Evolutionary conservation across 2,329 filamentous ascomycete genomes (phyloP).

Genomic region (Xylaria digitata): DNA sequence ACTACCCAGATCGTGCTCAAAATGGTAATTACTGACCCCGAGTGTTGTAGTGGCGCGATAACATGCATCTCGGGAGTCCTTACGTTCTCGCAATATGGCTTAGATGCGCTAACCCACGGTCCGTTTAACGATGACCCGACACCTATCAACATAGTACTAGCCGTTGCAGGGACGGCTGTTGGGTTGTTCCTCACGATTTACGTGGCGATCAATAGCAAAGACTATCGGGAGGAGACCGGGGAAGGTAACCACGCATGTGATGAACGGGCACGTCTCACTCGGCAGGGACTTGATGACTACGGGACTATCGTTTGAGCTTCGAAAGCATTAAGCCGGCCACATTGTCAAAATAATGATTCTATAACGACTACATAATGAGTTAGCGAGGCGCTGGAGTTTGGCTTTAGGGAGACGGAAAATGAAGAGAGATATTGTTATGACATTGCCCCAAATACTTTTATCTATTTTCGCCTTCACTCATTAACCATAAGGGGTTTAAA

Average conservation of each 20-base stretch:
- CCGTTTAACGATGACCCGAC: constrained; percentile 70
- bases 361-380: constrained; percentile 15
- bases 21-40: too few relatives aligned
- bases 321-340: background rate
- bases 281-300: constrained; percentile 30
- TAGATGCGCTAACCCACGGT: constrained; percentile 75
- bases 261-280: constrained; percentile 33
- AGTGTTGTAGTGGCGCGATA: constrained; percentile 76
- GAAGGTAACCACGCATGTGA: background rate
- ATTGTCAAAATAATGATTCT: background rate
- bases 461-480: background rate
- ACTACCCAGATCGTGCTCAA: too few relatives aligned
- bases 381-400: constrained; percentile 28
- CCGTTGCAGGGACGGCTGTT: constrained; percentile 63
- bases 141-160: constrained; percentile 71
- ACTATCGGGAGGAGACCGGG: constrained; percentile 36
- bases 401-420: background rate
- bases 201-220: constrained; percentile 43
- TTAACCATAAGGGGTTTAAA: background rate
- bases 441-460: background rate
- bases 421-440: constrained; percentile 5
- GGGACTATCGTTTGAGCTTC: constrained; percentile 32
- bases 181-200: constrained; percentile 56
- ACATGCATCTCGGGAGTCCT: constrained; percentile 78
- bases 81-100: constrained; percentile 76